Conservation (phyloP, 2,329 filamentous ascomycete genomes). For the Epichloe typhina region DNA sequence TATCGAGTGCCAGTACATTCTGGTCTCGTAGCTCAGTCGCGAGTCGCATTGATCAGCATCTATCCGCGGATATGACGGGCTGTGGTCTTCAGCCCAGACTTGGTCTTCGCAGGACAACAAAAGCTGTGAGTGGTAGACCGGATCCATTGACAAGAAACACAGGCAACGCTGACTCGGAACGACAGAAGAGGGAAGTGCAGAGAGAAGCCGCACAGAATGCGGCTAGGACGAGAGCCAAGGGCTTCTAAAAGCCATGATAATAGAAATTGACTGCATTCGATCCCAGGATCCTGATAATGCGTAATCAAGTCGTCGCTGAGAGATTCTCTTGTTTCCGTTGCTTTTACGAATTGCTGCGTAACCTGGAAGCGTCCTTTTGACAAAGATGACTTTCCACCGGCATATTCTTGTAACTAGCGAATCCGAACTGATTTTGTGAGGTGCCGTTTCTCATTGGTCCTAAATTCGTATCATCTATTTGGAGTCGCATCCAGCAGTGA, state of each 20-base stretch:
- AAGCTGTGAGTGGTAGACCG: not conserved
- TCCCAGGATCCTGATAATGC: no score
- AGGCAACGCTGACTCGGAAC: not conserved
- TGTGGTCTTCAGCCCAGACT: not conserved
- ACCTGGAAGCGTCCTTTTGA: not conserved
- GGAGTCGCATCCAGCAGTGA: not conserved
- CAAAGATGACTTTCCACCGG: not conserved
- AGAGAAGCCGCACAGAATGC: not conserved
- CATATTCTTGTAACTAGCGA: not conserved
- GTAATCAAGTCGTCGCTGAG: not conserved
- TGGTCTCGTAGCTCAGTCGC: not conserved
- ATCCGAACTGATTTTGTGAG: not conserved
- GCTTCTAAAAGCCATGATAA: not conserved
- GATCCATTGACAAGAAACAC: not conserved
- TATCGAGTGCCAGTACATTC: not conserved
- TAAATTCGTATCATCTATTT: not conserved
- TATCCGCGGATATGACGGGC: not conserved
- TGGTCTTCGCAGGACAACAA: not conserved
- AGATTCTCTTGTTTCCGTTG: not conserved
- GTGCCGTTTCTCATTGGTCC: not conserved
- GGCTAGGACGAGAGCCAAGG: not conserved
- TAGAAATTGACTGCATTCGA: not conserved
- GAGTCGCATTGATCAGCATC: not conserved
- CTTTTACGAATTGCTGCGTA: not conserved
- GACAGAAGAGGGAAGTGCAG: not conserved